Conservation (phyloP, 1,284 basidiomycete species). For the Sporisorium scitamineum region DNA sequence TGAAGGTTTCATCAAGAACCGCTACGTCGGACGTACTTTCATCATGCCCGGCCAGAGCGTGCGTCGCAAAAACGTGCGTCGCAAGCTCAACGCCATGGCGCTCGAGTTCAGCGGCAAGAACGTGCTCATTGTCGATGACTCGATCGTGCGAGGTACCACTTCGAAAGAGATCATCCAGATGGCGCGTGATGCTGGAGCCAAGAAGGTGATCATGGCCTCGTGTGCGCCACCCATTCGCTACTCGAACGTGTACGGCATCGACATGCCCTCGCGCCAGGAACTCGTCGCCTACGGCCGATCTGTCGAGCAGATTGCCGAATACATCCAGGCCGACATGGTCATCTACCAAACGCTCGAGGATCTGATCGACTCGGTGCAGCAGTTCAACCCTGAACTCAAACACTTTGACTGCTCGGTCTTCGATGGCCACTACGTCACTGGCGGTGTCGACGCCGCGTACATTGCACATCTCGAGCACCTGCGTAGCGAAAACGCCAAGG, state of each 20-base stretch:
- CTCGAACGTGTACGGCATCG: slow-evolving; percentile 98
- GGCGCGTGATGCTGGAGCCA: slow-evolving; percentile 99
- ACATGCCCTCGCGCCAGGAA: slow-evolving; percentile 96
- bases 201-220: slow-evolving; percentile 94
- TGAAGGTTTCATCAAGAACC: slow-evolving; percentile 99
- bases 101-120: slow-evolving; percentile 93
- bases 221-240: slow-evolving; percentile 96
- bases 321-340: slow-evolving; percentile 95
- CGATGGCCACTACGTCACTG: slow-evolving; percentile 95
- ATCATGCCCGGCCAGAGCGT: slow-evolving; percentile 94
- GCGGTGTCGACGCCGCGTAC: slow-evolving; percentile 90
- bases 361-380: slow-evolving; percentile 85
- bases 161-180: slow-evolving; percentile 99
- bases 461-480: slow-evolving; percentile 80
- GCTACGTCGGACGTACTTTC: slow-evolving; percentile 97
- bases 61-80: slow-evolving; percentile 92
- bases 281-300: slow-evolving; percentile 90
- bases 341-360: slow-evolving; percentile 97
- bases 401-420: slow-evolving; percentile 98
- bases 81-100: slow-evolving; percentile 99
- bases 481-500: slow-evolving; percentile 86
- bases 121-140: slow-evolving; percentile 97
- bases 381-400: slow-evolving; percentile 83
- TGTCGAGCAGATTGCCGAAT: slow-evolving; percentile 80
- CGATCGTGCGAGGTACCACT: slow-evolving; percentile 97